Percentiles rank a stretch among this genome's conserved stretches.
Evolutionary conservation across 495 filamentous ascomycete genomes (phyloP).

Genomic region (Sabuloglossum arenarium): DNA sequence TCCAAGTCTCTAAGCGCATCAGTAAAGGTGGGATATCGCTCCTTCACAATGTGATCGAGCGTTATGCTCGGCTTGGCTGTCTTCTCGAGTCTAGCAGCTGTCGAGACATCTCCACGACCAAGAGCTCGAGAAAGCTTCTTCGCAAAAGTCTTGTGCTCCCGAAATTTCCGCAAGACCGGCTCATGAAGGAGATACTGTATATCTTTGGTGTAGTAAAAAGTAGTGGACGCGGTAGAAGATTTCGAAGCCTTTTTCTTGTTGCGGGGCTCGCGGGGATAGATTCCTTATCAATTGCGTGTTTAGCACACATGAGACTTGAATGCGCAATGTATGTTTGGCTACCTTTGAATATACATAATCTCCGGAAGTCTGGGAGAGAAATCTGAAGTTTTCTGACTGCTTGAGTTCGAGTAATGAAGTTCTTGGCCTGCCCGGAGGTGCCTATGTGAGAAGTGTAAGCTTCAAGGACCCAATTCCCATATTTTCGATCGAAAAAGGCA

Average conservation of each 20-base stretch:
- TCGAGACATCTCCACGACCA: constrained; percentile 71
- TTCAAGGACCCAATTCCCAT: background rate
- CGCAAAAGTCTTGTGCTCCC: constrained; percentile 84
- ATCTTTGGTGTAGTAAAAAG: constrained; percentile 98
- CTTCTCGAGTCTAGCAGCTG: constrained; percentile 69
- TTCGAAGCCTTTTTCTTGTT: constrained; percentile 94
- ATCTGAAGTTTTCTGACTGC: constrained; percentile 95
- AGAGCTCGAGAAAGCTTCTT: constrained; percentile 91
- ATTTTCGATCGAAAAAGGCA: constrained; percentile 2
- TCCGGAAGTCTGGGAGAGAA: constrained; percentile 87
- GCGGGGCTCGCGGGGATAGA: constrained; percentile 89
- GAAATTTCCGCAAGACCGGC: constrained; percentile 84
- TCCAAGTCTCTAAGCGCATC: constrained; percentile 90
- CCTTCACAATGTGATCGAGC: constrained; percentile 89
- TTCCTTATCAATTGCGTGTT: constrained; percentile 28
- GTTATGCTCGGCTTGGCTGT: constrained; percentile 67
- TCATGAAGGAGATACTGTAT: constrained; percentile 97
- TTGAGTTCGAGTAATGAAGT: constrained; percentile 92
- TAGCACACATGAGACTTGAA: background rate
- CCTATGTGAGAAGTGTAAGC: constrained; percentile 23
- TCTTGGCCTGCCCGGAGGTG: constrained; percentile 82
- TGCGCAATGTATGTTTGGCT: constrained; percentile 2
- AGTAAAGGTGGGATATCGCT: constrained; percentile 92
- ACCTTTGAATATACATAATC: constrained; percentile 97
- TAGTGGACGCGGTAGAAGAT: constrained; percentile 69